Conservation (phyloP, 2,329 filamentous ascomycete genomes). For the Verticillium nubilum region DNA sequence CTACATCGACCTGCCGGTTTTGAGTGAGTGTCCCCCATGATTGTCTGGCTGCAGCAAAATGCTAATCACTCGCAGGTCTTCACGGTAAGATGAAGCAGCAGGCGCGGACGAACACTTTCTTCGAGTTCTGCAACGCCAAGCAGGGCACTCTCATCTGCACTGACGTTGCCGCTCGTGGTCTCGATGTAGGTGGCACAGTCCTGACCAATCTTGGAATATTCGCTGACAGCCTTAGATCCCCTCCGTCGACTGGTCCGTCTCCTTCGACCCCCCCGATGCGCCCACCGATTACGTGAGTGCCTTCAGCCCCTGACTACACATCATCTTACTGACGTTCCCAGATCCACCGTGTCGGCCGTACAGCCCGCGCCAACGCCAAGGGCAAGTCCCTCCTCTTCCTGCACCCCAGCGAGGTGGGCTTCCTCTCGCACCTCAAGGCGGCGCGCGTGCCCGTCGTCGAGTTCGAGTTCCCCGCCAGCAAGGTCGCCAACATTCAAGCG, state of each 20-base stretch:
- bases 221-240: conserved; percentile 56
- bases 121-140: conserved; percentile 77
- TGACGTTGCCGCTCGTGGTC: conserved; percentile 88
- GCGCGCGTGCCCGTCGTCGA: conserved; percentile 91
- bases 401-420: conserved; percentile 86
- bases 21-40: conserved; percentile 29
- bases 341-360: conserved; percentile 89
- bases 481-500: conserved; percentile 84
- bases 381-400: conserved; percentile 90
- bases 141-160: conserved; percentile 91
- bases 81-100: conserved; percentile 98
- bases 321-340: not conserved
- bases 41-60: too few relatives aligned
- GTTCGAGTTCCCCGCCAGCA: conserved; percentile 89
- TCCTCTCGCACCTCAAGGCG: conserved; percentile 85
- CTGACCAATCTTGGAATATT: not conserved
- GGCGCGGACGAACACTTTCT: conserved; percentile 98
- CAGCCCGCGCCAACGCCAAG: conserved; percentile 75
- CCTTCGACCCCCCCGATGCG: conserved; percentile 92
- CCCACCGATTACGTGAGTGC: conserved; percentile 67
- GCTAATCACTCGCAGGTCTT: conserved; percentile 41
- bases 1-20: conserved; percentile 89
- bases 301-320: not conserved
- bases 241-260: conserved; percentile 91
- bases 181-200: conserved; percentile 58